A percentile compares a stretch with the other conserved stretches of the same genome.
These are phyloP conservation scores for Diversispora epigaea DNA, from an alignment of 192 early-diverging fungal species.

Conservation along the genomic window DNA sequence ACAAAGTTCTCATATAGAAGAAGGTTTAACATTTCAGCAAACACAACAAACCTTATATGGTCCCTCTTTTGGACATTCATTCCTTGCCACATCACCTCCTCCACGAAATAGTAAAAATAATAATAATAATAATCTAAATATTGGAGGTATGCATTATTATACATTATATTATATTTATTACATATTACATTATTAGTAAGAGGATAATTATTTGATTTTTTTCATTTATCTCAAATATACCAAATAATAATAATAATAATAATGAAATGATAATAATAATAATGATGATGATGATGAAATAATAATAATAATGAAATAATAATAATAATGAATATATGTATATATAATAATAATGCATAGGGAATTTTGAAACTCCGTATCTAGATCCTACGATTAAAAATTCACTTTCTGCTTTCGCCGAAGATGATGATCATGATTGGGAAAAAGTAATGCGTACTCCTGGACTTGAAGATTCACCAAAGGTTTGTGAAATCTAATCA, in stretches of 20 bases:
- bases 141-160: no score
- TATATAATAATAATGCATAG: background rate
- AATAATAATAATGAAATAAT: background rate
- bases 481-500: conserved; percentile 20
- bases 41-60: no score
- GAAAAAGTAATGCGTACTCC: conserved; percentile 26
- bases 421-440: conserved; percentile 28
- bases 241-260: background rate
- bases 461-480: conserved; percentile 30
- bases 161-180: no score
- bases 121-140: no score
- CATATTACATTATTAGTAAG: background rate
- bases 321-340: background rate
- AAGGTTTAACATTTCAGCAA: no score
- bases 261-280: conserved; percentile 7
- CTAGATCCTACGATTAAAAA: conserved; percentile 20
- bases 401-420: conserved; percentile 18
- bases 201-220: background rate
- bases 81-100: no score
- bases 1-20: background rate
- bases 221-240: background rate
- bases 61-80: no score
- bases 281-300: no score
- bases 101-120: no score
- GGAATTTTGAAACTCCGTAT: conserved; percentile 16